These are phyloP conservation scores for Ballota nigra DNA, from an alignment of 257 asterid genomes.

Conservation along the genomic window DNA sequence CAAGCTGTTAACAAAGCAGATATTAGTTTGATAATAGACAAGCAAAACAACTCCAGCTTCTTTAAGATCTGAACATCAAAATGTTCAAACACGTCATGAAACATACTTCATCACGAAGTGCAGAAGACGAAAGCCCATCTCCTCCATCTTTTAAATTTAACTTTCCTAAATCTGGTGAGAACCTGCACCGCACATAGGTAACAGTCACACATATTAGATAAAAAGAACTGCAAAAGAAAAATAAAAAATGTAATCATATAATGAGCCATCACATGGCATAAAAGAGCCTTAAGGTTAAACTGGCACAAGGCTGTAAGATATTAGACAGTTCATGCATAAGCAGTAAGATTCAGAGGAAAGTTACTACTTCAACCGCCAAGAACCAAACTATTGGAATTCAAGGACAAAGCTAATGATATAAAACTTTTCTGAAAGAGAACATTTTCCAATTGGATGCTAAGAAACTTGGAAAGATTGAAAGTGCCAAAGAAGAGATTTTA, in stretches of 20 bases:
- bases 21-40: conserved; percentile 33
- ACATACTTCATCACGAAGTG: conserved; percentile 81
- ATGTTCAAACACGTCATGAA: conserved; percentile 9
- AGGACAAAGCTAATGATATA: conserved; percentile 1
- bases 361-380: neutral
- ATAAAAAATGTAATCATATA: neutral
- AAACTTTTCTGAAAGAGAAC: neutral
- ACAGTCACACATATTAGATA: conserved; percentile 7
- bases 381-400: conserved; percentile 1
- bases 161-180: conserved; percentile 67
- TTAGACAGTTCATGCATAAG: conserved; percentile 17
- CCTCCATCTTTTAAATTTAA: conserved; percentile 55
- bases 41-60: neutral
- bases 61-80: conserved; percentile 18
- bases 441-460: neutral
- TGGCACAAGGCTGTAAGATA: neutral
- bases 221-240: neutral
- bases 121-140: conserved; percentile 74
- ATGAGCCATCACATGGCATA: conserved; percentile 15
- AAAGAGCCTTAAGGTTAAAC: conserved; percentile 10
- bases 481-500: neutral
- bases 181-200: conserved; percentile 51
- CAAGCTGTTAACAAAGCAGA: conserved; percentile 61
- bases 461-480: conserved; percentile 21
- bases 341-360: neutral